phyloP scores from a whole-genome alignment of 2,329 filamentous ascomycete species.

The Metarhizium humberi region DNA sequence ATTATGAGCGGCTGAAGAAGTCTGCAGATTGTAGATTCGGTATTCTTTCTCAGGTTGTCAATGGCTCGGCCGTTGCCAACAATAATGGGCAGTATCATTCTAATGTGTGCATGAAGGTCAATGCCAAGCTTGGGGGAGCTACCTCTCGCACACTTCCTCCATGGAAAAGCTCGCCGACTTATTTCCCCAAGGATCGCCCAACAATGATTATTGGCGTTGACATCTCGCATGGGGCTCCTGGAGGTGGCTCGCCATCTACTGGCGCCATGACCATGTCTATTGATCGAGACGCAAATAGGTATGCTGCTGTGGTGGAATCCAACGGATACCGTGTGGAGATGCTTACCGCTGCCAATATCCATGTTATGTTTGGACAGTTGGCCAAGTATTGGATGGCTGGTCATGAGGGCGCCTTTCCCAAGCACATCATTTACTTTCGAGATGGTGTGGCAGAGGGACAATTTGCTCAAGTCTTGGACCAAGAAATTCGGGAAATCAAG shows the following conservation, averaged over 20 bases:
- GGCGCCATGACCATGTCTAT: slow-evolving; percentile 80
- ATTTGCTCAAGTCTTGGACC: slow-evolving; percentile 66
- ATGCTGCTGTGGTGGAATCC: slow-evolving; percentile 69
- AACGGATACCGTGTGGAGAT: slow-evolving; percentile 80
- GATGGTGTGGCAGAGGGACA: slow-evolving; percentile 88
- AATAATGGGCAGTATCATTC: slow-evolving; percentile 76
- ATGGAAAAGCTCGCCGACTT: slow-evolving; percentile 21
- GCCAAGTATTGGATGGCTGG: slow-evolving; percentile 54
- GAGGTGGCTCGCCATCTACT: slow-evolving; percentile 59
- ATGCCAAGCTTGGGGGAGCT: slow-evolving; percentile 83
- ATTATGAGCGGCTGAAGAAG: slow-evolving; percentile 84
- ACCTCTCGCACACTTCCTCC: slow-evolving; percentile 43
- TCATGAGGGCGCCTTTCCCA: slow-evolving; percentile 37
- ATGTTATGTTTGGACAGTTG: slow-evolving; percentile 55
- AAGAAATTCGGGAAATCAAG: slow-evolving; percentile 70
- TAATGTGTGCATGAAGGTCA: slow-evolving; percentile 95
- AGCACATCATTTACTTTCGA: slow-evolving; percentile 83
- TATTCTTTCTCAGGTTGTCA: slow-evolving; percentile 77
- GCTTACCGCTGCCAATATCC: slow-evolving; percentile 57
- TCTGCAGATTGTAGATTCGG: slow-evolving; percentile 77
- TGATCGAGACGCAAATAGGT: slow-evolving; percentile 63
- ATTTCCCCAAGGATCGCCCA: slow-evolving; percentile 32
- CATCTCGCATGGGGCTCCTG: slow-evolving; percentile 74
- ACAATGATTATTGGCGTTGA: slow-evolving; percentile 88
- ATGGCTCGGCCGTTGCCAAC: slow-evolving; percentile 57